These are phyloP conservation scores for Catharanthus roseus DNA, from an alignment of 257 asterid species.

Conservation along the genomic window DNA sequence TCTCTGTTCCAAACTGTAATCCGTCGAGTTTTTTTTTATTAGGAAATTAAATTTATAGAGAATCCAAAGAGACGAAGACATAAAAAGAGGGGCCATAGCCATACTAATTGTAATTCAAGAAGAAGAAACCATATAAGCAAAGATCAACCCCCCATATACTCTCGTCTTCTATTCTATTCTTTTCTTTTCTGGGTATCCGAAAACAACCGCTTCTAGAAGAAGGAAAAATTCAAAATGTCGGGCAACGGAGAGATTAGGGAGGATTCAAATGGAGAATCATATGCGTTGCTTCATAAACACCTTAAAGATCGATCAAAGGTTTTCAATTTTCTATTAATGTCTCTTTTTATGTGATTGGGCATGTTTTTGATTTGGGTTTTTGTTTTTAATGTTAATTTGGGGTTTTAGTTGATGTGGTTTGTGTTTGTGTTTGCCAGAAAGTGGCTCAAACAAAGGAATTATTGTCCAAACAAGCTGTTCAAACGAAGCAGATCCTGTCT, in stretches of 20 bases:
- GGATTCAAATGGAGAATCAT: slow-evolving; percentile 45
- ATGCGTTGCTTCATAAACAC: slow-evolving; percentile 41
- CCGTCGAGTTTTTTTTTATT: no score
- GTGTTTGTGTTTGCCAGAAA: slow-evolving; percentile 45
- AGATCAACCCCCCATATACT: no score
- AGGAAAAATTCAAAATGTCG: slow-evolving; percentile 28
- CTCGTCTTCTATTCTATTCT: neutral
- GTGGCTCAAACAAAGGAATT: slow-evolving; percentile 80
- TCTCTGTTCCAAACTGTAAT: no score
- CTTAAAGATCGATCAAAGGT: slow-evolving; percentile 86
- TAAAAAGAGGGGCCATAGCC: neutral
- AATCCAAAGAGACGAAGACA: neutral
- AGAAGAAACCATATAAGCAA: no score
- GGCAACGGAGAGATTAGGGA: slow-evolving; percentile 50
- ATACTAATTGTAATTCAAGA: neutral
- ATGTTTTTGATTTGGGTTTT: neutral
- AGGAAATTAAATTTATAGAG: neutral
- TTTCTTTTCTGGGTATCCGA: no score
- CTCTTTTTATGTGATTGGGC: neutral
- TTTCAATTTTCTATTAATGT: neutral
- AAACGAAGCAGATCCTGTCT: slow-evolving; percentile 61
- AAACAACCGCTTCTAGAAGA: neutral
- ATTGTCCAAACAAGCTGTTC: slow-evolving; percentile 55
- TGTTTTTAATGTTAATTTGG: slow-evolving; percentile 5
- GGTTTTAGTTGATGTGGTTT: slow-evolving; percentile 19